phyloP scores from a whole-genome alignment of 1,139 yeast species.

The Hyphopichia burtonii region DNA sequence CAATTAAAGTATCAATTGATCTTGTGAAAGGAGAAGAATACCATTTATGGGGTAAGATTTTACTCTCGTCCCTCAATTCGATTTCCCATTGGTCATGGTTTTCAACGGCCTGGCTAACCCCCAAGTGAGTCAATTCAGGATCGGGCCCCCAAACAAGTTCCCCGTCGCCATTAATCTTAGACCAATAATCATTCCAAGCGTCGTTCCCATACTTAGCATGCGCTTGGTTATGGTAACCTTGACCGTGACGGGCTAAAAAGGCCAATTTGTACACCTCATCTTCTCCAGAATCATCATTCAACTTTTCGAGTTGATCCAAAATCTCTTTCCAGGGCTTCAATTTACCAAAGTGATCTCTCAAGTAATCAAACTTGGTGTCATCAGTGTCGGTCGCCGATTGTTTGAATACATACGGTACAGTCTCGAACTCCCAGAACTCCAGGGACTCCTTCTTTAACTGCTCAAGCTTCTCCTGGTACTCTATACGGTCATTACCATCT shows the following conservation, averaged over 20 bases:
- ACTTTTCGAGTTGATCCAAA: constrained; percentile 19
- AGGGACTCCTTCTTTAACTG: constrained; percentile 10
- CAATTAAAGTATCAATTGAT: constrained; percentile 36
- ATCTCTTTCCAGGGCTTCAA: constrained; percentile 33
- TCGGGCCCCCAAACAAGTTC: constrained; percentile 49
- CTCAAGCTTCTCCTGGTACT: constrained; percentile 13
- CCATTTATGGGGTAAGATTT: constrained; percentile 29
- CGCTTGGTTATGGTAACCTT: constrained; percentile 47
- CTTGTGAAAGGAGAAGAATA: constrained; percentile 38
- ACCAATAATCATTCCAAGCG: constrained; percentile 46
- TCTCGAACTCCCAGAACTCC: constrained; percentile 34
- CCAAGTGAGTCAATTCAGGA: constrained; percentile 43
- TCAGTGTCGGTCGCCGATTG: constrained; percentile 40
- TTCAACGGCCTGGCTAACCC: constrained; percentile 37
- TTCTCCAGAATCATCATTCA: constrained; percentile 25
- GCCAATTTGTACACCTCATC: constrained; percentile 35
- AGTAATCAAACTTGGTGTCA: constrained; percentile 36
- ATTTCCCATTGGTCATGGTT: constrained; percentile 24
- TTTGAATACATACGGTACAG: constrained; percentile 36
- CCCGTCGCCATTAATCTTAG: constrained; percentile 43
- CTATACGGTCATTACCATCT: constrained; percentile 11
- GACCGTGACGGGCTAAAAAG: constrained; percentile 47
- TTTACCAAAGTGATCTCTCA: constrained; percentile 40
- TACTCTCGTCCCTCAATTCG: constrained; percentile 19
- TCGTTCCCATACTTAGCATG: constrained; percentile 41